Conservation (phyloP, 1,139 yeast species). For the Arxiozyma slooffiae region DNA sequence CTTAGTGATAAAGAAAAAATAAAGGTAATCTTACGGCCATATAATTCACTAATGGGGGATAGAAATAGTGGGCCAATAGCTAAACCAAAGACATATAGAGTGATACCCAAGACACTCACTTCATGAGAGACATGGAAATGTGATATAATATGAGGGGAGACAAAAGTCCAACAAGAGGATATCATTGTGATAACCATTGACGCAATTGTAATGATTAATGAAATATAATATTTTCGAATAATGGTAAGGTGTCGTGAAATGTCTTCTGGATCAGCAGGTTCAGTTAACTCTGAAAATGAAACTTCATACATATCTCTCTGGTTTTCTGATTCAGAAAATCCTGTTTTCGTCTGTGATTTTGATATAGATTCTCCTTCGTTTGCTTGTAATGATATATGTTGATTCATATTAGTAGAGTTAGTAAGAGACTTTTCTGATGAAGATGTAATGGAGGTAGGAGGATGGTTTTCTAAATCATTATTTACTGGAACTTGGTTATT, state of each 20-base stretch:
- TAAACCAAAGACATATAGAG: conserved; percentile 63
- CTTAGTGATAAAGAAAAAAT: conserved; percentile 48
- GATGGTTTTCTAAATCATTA: neutral
- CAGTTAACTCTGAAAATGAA: conserved; percentile 25
- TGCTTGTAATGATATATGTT: neutral
- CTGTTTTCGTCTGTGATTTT: neutral
- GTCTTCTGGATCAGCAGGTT: conserved; percentile 42
- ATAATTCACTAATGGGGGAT: conserved; percentile 72
- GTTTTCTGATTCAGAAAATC: neutral
- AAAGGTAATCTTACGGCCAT: conserved; percentile 65
- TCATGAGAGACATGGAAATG: conserved; percentile 47
- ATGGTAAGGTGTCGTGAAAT: conserved; percentile 34
- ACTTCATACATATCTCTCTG: conserved; percentile 16
- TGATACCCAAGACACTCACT: conserved; percentile 51
- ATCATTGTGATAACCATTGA: conserved; percentile 41
- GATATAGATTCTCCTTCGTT: neutral
- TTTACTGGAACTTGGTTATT: neutral
- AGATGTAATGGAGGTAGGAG: neutral
- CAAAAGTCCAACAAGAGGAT: conserved; percentile 52
- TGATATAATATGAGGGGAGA: conserved; percentile 37
- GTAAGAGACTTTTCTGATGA: neutral
- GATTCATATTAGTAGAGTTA: neutral
- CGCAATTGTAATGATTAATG: conserved; percentile 41
- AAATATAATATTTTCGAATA: conserved; percentile 42
- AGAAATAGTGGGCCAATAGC: conserved; percentile 69